Base-by-base conservation (phyloP, 345 rosid genomes). In the Acer yangbiense region DNA sequence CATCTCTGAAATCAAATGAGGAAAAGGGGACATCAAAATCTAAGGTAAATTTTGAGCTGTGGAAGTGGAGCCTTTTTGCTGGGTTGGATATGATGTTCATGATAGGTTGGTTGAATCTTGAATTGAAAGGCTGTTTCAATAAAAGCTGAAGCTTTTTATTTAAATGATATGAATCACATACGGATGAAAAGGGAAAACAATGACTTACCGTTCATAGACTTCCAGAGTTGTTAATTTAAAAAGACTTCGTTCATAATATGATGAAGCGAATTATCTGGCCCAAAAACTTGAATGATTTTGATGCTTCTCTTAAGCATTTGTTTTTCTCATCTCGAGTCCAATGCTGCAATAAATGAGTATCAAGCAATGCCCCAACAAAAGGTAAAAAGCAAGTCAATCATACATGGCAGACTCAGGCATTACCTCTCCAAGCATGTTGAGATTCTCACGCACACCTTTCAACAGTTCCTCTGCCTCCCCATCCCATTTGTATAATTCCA, bases 241-340 rank as follows among this genome's bases (percentile, higher is more conserved):
- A 63, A 32, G 20, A 32, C 1, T 75, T 41, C 73, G 61, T 67
- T 83, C 60, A 91, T 72, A 86, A 78, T 83, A 92, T 84, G 78
- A 95, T 89, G 89, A 90, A 81, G 77, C 99, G 88, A 69, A 93
- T 85, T 65, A 95, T 93, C 85, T 95, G 94, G 39, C 98, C 98
- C 90, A 90, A 73, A 79, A 76, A 86, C 82, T 81, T 92, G 81
- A 89, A 95, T 6, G 96, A 82, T 85, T 92, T 95, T 21, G 91
- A 78, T 23, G 93, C 87, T 86, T 93, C 98, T 85, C 80, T 93
- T 81, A 95, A 84, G 89, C 97, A 91, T 85, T 87, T 92, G 88
- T 92, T 90, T 75, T 83, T 92, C 76, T 87, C 91, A 69, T 90
- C 90, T 77, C 99, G 90, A 54, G 87, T 71, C 97, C 98, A 95